A percentile compares a stretch with the other conserved stretches of the same genome.
Conservation (phyloP, 352 stramenopile species). For the Pythium inflatum region DNA sequence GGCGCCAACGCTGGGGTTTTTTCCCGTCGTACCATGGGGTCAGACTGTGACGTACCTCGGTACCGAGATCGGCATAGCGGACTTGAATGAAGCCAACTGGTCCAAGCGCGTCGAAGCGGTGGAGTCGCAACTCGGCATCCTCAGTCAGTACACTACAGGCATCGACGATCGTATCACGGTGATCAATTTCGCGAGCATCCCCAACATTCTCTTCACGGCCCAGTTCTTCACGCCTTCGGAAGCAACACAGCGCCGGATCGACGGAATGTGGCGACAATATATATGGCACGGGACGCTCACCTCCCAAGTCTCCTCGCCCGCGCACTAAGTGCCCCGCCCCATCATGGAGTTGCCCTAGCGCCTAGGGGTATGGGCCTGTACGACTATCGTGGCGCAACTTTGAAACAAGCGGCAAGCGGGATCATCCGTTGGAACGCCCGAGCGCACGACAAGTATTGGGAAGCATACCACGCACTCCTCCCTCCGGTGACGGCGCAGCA, state of each 20-base stretch:
- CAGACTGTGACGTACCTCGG: slow-evolving; percentile 19
- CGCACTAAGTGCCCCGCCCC: neutral
- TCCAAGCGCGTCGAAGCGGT: neutral
- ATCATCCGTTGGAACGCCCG: slow-evolving; percentile 11
- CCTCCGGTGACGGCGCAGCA: neutral
- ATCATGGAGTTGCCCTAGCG: neutral
- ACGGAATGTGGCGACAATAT: slow-evolving; percentile 1
- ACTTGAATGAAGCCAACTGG: slow-evolving; percentile 1
- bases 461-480: neutral
- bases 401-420: neutral
- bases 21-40: slow-evolving; percentile 10
- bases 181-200: neutral
- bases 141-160: slow-evolving; percentile 9
- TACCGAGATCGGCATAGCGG: slow-evolving; percentile 14
- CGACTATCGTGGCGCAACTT: slow-evolving; percentile 12
- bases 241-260: neutral
- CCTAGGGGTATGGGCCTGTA: neutral
- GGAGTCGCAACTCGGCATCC: neutral
- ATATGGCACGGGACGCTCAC: slow-evolving; percentile 16
- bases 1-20: neutral
- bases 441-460: slow-evolving; percentile 21
- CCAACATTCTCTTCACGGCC: slow-evolving; percentile 19
- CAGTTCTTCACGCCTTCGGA: slow-evolving; percentile 4
- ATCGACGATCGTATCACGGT: neutral
- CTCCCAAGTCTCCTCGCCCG: neutral